phyloP scores from a whole-genome alignment of 805 yeast genomes.

The Lachancea meyersii region DNA sequence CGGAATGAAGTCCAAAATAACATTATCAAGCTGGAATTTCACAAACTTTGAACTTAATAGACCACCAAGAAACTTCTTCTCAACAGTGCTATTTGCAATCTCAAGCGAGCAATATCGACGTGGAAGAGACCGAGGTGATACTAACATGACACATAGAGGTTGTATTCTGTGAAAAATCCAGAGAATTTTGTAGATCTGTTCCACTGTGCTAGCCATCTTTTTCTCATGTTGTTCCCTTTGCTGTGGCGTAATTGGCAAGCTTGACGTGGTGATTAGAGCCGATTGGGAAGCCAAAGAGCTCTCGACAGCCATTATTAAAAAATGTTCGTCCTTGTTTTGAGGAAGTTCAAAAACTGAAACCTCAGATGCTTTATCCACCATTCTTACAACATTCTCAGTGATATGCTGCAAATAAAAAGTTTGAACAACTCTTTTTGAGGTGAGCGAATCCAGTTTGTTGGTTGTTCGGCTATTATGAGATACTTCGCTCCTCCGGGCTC shows the following conservation, averaged over 20 bases:
- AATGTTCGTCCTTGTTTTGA: constrained; percentile 51
- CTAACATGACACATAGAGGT: constrained; percentile 73
- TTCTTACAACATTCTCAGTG: constrained; percentile 74
- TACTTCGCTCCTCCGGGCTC: constrained; percentile 10
- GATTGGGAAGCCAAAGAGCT: constrained; percentile 43
- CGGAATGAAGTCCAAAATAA: constrained; percentile 32
- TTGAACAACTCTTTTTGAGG: constrained; percentile 25
- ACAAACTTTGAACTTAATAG: constrained; percentile 72
- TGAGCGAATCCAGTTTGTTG: background rate
- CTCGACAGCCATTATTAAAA: constrained; percentile 83
- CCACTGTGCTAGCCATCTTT: constrained; percentile 29
- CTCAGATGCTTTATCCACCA: constrained; percentile 75
- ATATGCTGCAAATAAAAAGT: constrained; percentile 80
- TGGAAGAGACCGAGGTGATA: constrained; percentile 76
- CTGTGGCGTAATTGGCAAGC: constrained; percentile 11
- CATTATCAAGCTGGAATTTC: constrained; percentile 48
- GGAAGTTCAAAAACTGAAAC: constrained; percentile 78
- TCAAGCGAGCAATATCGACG: constrained; percentile 71
- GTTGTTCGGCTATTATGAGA: background rate
- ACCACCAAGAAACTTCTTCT: constrained; percentile 75
- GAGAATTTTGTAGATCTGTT: constrained; percentile 32
- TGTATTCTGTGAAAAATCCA: constrained; percentile 62
- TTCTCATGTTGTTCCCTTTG: constrained; percentile 21
- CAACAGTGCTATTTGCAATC: constrained; percentile 82
- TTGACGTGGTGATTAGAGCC: constrained; percentile 9